Evolutionary conservation across 805 yeast genomes (phyloP).

Genomic region (Yamadazyma phyllophila): DNA sequence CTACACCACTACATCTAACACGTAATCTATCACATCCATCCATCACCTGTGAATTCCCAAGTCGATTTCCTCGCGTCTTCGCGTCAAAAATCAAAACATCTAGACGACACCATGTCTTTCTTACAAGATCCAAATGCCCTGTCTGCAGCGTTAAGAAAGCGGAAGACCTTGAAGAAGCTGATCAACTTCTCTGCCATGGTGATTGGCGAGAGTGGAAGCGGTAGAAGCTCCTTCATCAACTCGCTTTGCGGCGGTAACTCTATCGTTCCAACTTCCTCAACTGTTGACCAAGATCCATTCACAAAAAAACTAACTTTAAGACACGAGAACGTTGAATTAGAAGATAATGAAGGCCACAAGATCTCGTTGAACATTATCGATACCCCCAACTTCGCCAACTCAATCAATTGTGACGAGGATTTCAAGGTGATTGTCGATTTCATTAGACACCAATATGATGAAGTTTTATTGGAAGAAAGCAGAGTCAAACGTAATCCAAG

Average conservation of each 20-base stretch:
- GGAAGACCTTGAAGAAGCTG: constrained; percentile 78
- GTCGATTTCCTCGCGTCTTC: neutral
- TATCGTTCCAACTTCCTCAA: constrained; percentile 70
- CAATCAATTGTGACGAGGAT: constrained; percentile 63
- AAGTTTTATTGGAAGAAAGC: constrained; percentile 74
- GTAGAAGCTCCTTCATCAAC: constrained; percentile 90
- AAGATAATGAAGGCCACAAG: constrained; percentile 83
- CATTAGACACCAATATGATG: constrained; percentile 79
- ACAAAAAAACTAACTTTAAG: constrained; percentile 55
- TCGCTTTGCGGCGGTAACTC: constrained; percentile 81
- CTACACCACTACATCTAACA: no score
- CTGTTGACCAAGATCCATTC: constrained; percentile 56
- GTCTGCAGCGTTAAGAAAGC: constrained; percentile 51
- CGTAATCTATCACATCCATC: neutral
- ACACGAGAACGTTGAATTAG: constrained; percentile 79
- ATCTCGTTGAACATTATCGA: constrained; percentile 74
- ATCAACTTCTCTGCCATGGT: constrained; percentile 84
- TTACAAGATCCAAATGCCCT: constrained; percentile 25
- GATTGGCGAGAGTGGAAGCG: constrained; percentile 83
- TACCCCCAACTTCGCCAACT: constrained; percentile 82
- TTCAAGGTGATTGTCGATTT: constrained; percentile 74
- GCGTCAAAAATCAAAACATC: neutral
- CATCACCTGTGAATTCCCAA: no score
- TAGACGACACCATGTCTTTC: constrained; percentile 6
- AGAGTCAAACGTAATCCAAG: constrained; percentile 82